Evolutionary conservation across 2,329 filamentous ascomycete species (phyloP).

Genomic region (Nemania sp.): DNA sequence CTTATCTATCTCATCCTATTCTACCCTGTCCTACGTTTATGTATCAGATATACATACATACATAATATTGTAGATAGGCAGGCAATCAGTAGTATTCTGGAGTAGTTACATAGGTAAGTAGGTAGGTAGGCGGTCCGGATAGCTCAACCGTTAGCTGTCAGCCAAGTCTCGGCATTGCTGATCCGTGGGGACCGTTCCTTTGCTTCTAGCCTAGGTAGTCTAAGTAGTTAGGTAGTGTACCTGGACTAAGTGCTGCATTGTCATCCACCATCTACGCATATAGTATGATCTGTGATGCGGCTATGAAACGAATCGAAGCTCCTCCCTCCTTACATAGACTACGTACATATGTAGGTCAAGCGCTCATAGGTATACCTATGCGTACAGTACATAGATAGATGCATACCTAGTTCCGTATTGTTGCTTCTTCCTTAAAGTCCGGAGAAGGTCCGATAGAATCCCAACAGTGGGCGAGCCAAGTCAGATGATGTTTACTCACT

Average conservation of each 20-base stretch:
- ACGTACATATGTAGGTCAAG: too few relatives aligned
- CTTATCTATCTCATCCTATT: background rate
- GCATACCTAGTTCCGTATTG: too few relatives aligned
- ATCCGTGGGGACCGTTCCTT: conserved; percentile 22
- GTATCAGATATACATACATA: background rate
- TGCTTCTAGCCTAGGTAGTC: background rate
- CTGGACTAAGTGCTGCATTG: background rate
- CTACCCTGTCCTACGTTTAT: too few relatives aligned
- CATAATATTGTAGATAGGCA: background rate
- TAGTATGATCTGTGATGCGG: background rate
- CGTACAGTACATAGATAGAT: background rate
- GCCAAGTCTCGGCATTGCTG: conserved; percentile 29
- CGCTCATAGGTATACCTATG: background rate
- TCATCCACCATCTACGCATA: background rate
- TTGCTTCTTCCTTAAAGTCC: background rate
- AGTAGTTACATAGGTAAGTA: background rate
- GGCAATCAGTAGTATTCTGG: too few relatives aligned
- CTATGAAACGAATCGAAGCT: background rate
- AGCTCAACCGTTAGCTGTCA: conserved; percentile 37
- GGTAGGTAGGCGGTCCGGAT: background rate
- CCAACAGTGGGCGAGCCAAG: background rate
- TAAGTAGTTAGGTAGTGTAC: background rate
- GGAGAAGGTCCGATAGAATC: background rate
- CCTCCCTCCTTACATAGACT: background rate
- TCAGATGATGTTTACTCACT: background rate